phyloP scores from a whole-genome alignment of 2,329 filamentous ascomycete genomes.

The Metarhizium robertsii region DNA sequence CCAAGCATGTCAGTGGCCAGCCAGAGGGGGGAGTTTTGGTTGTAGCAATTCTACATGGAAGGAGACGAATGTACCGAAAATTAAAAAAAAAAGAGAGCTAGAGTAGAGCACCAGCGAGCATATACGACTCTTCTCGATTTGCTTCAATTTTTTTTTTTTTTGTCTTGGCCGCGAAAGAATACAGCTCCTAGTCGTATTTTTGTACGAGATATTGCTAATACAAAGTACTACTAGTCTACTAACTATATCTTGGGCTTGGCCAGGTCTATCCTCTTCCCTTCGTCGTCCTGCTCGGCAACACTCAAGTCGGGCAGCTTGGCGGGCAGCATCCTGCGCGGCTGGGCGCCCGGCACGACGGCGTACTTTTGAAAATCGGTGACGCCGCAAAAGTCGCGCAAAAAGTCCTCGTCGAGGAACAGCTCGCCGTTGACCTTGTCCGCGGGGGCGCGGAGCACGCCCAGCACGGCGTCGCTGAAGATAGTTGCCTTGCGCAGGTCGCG shows the following conservation, averaged over 20 bases:
- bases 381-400: constrained; percentile 54
- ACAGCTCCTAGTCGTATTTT: too few species aligned
- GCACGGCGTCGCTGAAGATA: constrained; percentile 49
- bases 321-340: constrained; percentile 72
- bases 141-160: too few species aligned
- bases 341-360: constrained; percentile 52
- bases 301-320: constrained; percentile 55
- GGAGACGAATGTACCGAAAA: not conserved
- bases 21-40: not conserved
- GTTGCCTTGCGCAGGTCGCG: too few species aligned
- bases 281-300: constrained; percentile 72
- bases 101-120: not conserved
- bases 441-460: constrained; percentile 58
- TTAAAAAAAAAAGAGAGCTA: not conserved
- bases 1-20: not conserved
- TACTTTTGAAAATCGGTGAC: constrained; percentile 67
- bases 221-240: too few species aligned
- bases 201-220: too few species aligned
- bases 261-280: constrained; percentile 57
- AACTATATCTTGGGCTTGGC: constrained; percentile 28
- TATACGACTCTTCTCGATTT: not conserved
- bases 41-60: not conserved
- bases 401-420: constrained; percentile 72
- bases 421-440: constrained; percentile 57
- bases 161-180: too few species aligned